These are phyloP conservation scores for Sporisorium reilianum DNA, from an alignment of 1,284 basidiomycete species.

Conservation along the genomic window DNA sequence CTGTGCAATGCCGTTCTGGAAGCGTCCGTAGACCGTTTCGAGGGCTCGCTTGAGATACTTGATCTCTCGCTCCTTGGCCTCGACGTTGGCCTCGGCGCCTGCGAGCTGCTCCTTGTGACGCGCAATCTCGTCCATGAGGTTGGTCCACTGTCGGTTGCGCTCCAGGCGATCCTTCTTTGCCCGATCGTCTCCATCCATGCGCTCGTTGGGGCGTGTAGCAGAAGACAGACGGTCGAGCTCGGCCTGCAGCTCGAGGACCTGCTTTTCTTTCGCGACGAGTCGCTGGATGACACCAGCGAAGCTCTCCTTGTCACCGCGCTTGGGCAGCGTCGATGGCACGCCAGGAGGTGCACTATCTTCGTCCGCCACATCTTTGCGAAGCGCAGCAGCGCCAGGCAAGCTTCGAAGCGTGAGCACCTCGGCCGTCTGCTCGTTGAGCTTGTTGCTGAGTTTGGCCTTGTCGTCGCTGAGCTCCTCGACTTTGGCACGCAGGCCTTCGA, in stretches of 20 bases:
- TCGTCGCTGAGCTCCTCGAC: slow-evolving; percentile 78
- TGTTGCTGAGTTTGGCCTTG: slow-evolving; percentile 74
- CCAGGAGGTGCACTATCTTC: slow-evolving; percentile 12
- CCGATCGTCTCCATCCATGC: slow-evolving; percentile 47
- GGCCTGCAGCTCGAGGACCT: slow-evolving; percentile 79
- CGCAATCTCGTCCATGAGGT: slow-evolving; percentile 81
- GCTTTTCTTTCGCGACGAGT: slow-evolving; percentile 84
- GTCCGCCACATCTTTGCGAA: slow-evolving; percentile 26
- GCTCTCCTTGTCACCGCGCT: slow-evolving; percentile 70
- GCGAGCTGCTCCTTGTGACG: slow-evolving; percentile 77
- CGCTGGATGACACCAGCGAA: slow-evolving; percentile 84
- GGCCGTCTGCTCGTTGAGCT: slow-evolving; percentile 75
- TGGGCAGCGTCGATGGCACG: slow-evolving; percentile 34
- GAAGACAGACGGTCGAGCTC: slow-evolving; percentile 75
- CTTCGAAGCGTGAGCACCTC: slow-evolving; percentile 78
- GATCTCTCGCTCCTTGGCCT: slow-evolving; percentile 79
- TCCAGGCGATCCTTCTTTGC: slow-evolving; percentile 81
- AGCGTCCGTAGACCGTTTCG: slow-evolving; percentile 84
- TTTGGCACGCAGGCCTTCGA: slow-evolving; percentile 75
- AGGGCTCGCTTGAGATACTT: slow-evolving; percentile 83
- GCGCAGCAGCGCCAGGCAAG: slow-evolving; percentile 67
- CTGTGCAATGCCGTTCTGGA: slow-evolving; percentile 72
- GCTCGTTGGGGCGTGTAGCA: slow-evolving; percentile 39
- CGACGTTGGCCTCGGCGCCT: slow-evolving; percentile 74
- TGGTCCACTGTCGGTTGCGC: slow-evolving; percentile 82